Conservation (phyloP, 2,329 filamentous ascomycete genomes). For the Trichoderma sp. region DNA sequence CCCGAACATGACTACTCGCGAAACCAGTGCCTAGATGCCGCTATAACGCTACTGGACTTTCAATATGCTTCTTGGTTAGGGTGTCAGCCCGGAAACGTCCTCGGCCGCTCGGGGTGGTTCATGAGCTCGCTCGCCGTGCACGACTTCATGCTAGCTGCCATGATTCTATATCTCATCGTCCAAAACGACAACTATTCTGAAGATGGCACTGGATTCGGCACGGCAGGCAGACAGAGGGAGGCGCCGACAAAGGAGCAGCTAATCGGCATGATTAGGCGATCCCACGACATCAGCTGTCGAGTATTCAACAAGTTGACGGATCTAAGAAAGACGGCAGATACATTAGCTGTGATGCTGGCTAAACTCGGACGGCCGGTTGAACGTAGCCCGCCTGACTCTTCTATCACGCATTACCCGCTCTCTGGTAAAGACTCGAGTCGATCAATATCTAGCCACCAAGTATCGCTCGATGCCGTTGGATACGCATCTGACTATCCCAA, state of each 20-base stretch:
- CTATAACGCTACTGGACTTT: conserved; percentile 45
- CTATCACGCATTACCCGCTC: neutral
- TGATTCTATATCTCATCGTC: conserved; percentile 55
- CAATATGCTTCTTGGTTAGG: conserved; percentile 48
- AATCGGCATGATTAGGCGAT: conserved; percentile 39
- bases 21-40: conserved; percentile 48
- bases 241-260: conserved; percentile 40
- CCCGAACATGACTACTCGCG: conserved; percentile 52
- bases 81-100: conserved; percentile 50
- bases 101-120: conserved; percentile 55
- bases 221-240: conserved; percentile 34
- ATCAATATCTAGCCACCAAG: conserved; percentile 24
- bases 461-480: conserved; percentile 23
- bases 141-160: conserved; percentile 59
- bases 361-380: conserved; percentile 38
- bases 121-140: conserved; percentile 55
- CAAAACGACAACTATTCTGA: conserved; percentile 43
- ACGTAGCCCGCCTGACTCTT: neutral
- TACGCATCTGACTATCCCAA: conserved; percentile 24
- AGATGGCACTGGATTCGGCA: conserved; percentile 32
- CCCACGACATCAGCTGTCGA: conserved; percentile 43
- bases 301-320: conserved; percentile 39
- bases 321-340: conserved; percentile 45
- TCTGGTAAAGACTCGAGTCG: neutral
- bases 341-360: conserved; percentile 44